Conservation (phyloP, 1,284 basidiomycete species). For the Grifola frondosa region DNA sequence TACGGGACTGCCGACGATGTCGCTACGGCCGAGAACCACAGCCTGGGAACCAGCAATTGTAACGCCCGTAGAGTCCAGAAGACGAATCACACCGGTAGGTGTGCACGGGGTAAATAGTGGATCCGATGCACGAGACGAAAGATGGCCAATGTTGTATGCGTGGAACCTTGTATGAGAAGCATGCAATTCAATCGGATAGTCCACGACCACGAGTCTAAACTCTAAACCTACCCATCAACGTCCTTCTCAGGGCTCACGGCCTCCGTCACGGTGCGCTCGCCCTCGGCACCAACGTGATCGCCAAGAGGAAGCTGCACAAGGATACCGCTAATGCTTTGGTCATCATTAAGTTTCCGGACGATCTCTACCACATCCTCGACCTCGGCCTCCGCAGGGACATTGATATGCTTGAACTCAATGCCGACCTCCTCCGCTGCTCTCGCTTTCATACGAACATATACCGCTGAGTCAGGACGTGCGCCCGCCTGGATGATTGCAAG, state of each 20-base stretch:
- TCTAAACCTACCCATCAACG: slow-evolving; percentile 79
- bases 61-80: slow-evolving; percentile 85
- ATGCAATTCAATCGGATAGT: neutral
- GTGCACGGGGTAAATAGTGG: slow-evolving; percentile 97
- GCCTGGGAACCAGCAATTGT: slow-evolving; percentile 76
- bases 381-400: slow-evolving; percentile 68
- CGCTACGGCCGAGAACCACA: slow-evolving; percentile 94
- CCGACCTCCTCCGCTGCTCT: slow-evolving; percentile 96
- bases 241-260: slow-evolving; percentile 95
- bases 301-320: slow-evolving; percentile 98
- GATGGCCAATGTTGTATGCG: slow-evolving; percentile 97
- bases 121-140: slow-evolving; percentile 87
- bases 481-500: slow-evolving; percentile 96
- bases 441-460: slow-evolving; percentile 97
- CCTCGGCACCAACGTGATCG: slow-evolving; percentile 79
- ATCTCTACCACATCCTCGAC: slow-evolving; percentile 78
- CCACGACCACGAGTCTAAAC: neutral
- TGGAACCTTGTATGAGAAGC: slow-evolving; percentile 71
- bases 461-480: slow-evolving; percentile 83
- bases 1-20: slow-evolving; percentile 98
- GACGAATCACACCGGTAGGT: slow-evolving; percentile 88
- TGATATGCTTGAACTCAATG: slow-evolving; percentile 85
- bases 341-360: slow-evolving; percentile 84
- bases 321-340: slow-evolving; percentile 84
- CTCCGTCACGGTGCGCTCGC: slow-evolving; percentile 91